phyloP scores from a whole-genome alignment of 2,329 filamentous ascomycete species.

The Botrytis porri region DNA sequence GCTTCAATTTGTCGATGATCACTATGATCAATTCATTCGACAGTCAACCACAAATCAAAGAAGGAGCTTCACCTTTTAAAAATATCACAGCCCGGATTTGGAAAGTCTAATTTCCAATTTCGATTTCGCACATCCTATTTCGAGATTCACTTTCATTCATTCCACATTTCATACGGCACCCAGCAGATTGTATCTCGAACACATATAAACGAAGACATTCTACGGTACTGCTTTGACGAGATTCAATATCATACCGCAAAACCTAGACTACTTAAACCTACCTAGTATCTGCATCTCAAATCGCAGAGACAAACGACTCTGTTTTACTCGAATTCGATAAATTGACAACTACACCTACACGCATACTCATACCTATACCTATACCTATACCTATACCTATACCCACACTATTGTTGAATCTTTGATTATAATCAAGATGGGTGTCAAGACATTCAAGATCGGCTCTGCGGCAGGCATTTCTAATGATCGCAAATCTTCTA shows the following conservation, averaged over 20 bases:
- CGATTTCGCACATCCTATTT: neutral
- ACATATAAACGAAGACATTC: neutral
- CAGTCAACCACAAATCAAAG: neutral
- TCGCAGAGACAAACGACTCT: neutral
- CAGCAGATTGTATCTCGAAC: neutral
- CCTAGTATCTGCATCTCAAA: neutral
- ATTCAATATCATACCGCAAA: neutral
- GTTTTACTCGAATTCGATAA: neutral
- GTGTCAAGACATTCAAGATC: slow-evolving; percentile 31
- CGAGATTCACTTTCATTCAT: slow-evolving; percentile 2
- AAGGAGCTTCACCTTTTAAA: neutral
- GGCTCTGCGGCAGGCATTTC: slow-evolving; percentile 23
- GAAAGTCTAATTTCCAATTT: neutral
- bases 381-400: neutral
- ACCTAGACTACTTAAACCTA: neutral
- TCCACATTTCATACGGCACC: neutral
- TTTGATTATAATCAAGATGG: slow-evolving; percentile 23
- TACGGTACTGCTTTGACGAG: neutral
- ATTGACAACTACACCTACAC: neutral
- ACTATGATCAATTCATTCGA: neutral
- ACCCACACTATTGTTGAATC: neutral
- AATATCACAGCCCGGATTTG: neutral
- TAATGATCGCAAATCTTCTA: slow-evolving; percentile 17
- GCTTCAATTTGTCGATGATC: neutral
- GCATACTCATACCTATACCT: neutral